Evolutionary conservation across 495 filamentous ascomycete species (phyloP).

Genomic region (Rhypophila decipiens): DNA sequence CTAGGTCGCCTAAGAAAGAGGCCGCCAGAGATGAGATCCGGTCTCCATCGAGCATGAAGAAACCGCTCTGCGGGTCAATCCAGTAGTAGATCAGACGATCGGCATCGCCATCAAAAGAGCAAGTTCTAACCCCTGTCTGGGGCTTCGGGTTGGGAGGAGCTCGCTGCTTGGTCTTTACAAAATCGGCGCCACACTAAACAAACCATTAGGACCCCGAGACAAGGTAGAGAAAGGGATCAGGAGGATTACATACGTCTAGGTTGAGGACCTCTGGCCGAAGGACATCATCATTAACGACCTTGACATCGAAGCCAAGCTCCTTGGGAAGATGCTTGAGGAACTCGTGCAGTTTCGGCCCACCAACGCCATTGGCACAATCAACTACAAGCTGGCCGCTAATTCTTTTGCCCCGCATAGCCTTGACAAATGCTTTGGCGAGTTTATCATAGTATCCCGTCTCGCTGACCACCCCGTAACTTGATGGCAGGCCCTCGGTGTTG

Average conservation of each 20-base stretch:
- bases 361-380: conserved; percentile 95
- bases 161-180: conserved; percentile 92
- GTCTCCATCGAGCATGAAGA: conserved; percentile 91
- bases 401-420: conserved; percentile 69
- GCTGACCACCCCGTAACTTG: conserved; percentile 79
- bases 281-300: conserved; percentile 86
- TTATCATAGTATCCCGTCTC: conserved; percentile 96
- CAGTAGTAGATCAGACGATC: conserved; percentile 97
- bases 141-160: conserved; percentile 79
- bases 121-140: conserved; percentile 68
- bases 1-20: conserved; percentile 86
- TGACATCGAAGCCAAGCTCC: conserved; percentile 65
- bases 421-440: conserved; percentile 69
- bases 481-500: conserved; percentile 77
- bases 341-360: conserved; percentile 83
- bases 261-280: conserved; percentile 84
- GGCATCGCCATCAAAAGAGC: conserved; percentile 90
- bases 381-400: conserved; percentile 67
- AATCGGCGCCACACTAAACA: conserved; percentile 84
- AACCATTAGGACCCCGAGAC: not conserved
- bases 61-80: conserved; percentile 68
- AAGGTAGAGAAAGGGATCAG: too few species aligned
- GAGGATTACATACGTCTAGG: conserved; percentile 59
- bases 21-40: conserved; percentile 93
- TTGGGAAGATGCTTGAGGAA: conserved; percentile 76